phyloP scores from a whole-genome alignment of 176 grass and related monocot species.

The Phoenix roebelenii region DNA sequence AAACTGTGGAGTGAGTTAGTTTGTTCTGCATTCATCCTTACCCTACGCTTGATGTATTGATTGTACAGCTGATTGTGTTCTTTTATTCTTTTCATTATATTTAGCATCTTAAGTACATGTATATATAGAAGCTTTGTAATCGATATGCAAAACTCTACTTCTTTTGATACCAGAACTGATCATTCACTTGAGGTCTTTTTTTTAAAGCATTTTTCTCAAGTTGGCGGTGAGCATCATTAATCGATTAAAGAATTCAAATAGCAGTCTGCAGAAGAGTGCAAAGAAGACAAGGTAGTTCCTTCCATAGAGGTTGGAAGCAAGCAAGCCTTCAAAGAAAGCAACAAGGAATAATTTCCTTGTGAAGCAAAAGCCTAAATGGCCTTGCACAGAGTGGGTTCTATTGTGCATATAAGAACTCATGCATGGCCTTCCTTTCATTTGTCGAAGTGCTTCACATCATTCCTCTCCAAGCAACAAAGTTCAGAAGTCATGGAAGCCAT shows the following conservation, averaged over 20 bases:
- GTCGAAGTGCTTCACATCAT: not conserved
- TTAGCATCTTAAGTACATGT: too few relatives aligned
- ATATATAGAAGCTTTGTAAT: too few relatives aligned
- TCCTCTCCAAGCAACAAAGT: not conserved
- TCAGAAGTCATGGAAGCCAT: slow-evolving; percentile 23
- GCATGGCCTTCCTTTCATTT: not conserved
- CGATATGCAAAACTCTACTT: too few relatives aligned
- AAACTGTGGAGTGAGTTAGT: too few relatives aligned
- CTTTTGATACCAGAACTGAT: too few relatives aligned
- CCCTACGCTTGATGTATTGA: too few relatives aligned
- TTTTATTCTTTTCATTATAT: too few relatives aligned
- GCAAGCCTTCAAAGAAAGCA: slow-evolving; percentile 5
- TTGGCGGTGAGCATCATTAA: too few relatives aligned
- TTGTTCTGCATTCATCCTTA: too few relatives aligned
- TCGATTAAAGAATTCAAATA: not conserved
- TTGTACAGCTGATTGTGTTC: too few relatives aligned
- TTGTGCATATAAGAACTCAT: slow-evolving; percentile 10
- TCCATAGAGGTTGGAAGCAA: not conserved
- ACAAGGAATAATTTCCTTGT: slow-evolving; percentile 23
- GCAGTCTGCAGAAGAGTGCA: slow-evolving; percentile 15
- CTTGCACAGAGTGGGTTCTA: not conserved
- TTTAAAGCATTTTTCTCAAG: too few relatives aligned
- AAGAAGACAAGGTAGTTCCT: slow-evolving; percentile 22
- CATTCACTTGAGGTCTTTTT: too few relatives aligned
- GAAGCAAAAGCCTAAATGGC: slow-evolving; percentile 9